phyloP scores from a whole-genome alignment of 371 early-diverging fungal species.

The Zychaea mexicana region DNA sequence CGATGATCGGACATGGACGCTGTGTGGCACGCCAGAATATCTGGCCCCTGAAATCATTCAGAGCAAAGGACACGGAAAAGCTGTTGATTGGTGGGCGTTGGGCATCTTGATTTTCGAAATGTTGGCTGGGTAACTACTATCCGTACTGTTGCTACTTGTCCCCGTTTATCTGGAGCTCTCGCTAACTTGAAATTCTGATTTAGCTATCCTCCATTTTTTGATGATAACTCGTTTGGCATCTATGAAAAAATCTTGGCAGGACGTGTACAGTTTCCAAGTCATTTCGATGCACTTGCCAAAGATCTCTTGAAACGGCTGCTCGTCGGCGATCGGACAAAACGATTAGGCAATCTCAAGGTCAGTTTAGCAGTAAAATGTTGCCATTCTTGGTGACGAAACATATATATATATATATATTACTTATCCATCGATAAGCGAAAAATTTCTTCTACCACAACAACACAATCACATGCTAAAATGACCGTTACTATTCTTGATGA shows the following conservation, averaged over 20 bases:
- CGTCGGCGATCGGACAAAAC: slow-evolving; percentile 73
- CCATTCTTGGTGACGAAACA: background rate
- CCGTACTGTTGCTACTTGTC: background rate
- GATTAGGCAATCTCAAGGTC: slow-evolving; percentile 67
- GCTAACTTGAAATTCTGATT: no score
- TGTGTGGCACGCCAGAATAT: slow-evolving; percentile 99
- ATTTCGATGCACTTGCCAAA: slow-evolving; percentile 74
- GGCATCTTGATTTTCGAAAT: slow-evolving; percentile 98
- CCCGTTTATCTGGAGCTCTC: no score
- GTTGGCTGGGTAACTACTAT: slow-evolving; percentile 67
- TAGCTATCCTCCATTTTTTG: slow-evolving; percentile 92
- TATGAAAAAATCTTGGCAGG: slow-evolving; percentile 84
- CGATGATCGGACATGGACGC: slow-evolving; percentile 81
- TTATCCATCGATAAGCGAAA: background rate
- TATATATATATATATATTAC: background rate
- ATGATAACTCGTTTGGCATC: slow-evolving; percentile 89
- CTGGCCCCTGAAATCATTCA: slow-evolving; percentile 98
- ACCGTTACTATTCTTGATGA: background rate
- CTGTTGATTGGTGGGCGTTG: slow-evolving; percentile 99
- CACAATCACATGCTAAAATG: background rate
- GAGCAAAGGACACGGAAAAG: slow-evolving; percentile 95
- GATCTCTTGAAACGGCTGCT: slow-evolving; percentile 78
- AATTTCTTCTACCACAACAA: background rate
- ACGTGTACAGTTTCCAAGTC: slow-evolving; percentile 72
- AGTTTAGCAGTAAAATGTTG: background rate